Base-by-base conservation (phyloP, 129 eudicot species). In the Rutidosis leptorrhynchoides region DNA sequence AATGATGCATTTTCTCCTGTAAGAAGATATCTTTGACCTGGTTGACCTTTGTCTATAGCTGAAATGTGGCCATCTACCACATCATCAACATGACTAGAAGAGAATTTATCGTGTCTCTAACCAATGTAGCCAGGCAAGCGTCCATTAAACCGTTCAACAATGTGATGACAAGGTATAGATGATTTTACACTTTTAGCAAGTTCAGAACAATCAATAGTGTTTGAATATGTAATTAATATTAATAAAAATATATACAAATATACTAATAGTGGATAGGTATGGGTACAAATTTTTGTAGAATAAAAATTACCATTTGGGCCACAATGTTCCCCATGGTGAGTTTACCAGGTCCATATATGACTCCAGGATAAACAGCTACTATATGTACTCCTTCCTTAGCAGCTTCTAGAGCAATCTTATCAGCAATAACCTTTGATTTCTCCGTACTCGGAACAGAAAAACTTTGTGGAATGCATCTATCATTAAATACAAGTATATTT, bases 1-100 rank as follows among this genome's bases (percentile, higher is more conserved):
- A 92, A 88, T 25, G 98, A 92, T 33, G 87, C 96, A 80, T 88
- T 92, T 75, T 92, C 96, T 65, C 98, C 96, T 1, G 98, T 83
- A 65, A 92, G 98, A 75, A 92, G 90, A 70, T 92, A 92, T 74
- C 98, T 83, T 78, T 92, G 85, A 55, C 98, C 96, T 4, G 65
- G 67, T 49, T 79, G 85, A 49, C 96, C 98, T 83, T 82, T 83
- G 29, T 67, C 72, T 72, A 92, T 59, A 63, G 94, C 95, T 45
- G 83, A 77, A 65, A 92, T 88, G 72, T 92, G 96, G 23, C 96
- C 98, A 33, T 85, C 88, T 30, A 76, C 96, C 68, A 92, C 96
- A 76, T 92, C 95, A 63, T 92, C 98, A 25, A 92, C 96, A 64
- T 92, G 96, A 72, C 90, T 83, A 71, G 81, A 92, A 37, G 96